Evolutionary conservation across 1,284 basidiomycete species (phyloP).

Genomic region (Pascua sp.): DNA sequence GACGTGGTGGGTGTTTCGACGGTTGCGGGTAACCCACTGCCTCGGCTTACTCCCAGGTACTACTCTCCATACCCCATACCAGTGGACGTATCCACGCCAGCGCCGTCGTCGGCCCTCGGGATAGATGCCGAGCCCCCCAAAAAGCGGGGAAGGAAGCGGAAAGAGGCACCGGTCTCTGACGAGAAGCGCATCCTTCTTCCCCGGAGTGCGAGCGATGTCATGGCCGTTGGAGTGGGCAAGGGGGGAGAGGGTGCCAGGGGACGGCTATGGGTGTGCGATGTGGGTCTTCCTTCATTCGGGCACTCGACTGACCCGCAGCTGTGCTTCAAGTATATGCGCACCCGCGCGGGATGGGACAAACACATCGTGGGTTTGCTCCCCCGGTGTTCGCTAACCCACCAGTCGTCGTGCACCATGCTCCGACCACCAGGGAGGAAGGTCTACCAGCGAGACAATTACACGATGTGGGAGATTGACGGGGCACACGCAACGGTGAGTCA

Average conservation of each 20-base stretch:
- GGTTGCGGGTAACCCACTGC: background rate
- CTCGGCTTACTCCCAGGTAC: conserved; percentile 58
- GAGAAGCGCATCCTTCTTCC: background rate
- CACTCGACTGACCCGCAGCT: conserved; percentile 44
- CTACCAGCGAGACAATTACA: conserved; percentile 83
- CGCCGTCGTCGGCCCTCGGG: background rate
- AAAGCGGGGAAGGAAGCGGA: conserved; percentile 12
- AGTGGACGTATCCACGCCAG: background rate
- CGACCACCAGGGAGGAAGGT: conserved; percentile 86
- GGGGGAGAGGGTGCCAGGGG: conserved; percentile 48
- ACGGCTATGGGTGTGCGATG: conserved; percentile 48
- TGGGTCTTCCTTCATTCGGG: conserved; percentile 20
- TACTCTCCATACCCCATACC: conserved; percentile 79
- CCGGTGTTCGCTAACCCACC: conserved; percentile 5
- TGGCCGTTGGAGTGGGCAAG: conserved; percentile 61
- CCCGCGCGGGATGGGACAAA: conserved; percentile 65
- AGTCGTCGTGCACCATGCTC: conserved; percentile 68
- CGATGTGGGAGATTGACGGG: conserved; percentile 95
- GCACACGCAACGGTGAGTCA: conserved; percentile 69
- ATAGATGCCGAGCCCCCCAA: background rate
- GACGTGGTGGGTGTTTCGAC: conserved; percentile 38
- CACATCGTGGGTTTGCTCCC: conserved; percentile 68
- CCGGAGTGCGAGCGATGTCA: conserved; percentile 63
- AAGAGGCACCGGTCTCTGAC: background rate
- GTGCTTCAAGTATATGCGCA: conserved; percentile 95